phyloP scores from a whole-genome alignment of 768 basidiomycete genomes.

The Mycena sanguinolenta region DNA sequence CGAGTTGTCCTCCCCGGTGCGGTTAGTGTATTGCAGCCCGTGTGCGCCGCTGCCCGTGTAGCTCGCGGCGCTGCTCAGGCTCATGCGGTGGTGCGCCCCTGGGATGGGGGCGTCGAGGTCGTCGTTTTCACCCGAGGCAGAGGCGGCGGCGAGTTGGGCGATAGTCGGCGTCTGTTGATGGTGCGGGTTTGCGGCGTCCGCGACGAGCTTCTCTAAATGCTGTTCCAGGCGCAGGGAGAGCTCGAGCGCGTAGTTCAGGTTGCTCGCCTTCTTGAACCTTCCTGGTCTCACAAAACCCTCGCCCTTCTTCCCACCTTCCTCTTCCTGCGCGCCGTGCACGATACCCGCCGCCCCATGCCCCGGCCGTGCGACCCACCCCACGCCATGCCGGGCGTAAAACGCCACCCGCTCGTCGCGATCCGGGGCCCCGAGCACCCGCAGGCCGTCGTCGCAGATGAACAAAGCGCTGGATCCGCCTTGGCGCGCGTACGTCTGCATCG shows the following conservation, averaged over 20 bases:
- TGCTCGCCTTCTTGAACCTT: slow-evolving; percentile 97
- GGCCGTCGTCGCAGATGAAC: slow-evolving; percentile 85
- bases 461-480: slow-evolving; percentile 86
- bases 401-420: slow-evolving; percentile 74
- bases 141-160: too few species aligned
- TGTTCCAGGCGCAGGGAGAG: slow-evolving; percentile 73
- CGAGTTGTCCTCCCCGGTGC: slow-evolving; percentile 70
- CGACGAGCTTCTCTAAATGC: slow-evolving; percentile 61
- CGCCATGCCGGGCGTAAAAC: slow-evolving; percentile 80
- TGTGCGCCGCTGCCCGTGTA: slow-evolving; percentile 54
- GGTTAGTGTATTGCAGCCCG: slow-evolving; percentile 77
- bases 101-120: not conserved
- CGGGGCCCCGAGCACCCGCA: slow-evolving; percentile 66
- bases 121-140: too few species aligned
- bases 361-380: slow-evolving; percentile 87
- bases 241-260: slow-evolving; percentile 90
- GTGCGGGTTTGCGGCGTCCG: slow-evolving; percentile 15
- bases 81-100: slow-evolving; percentile 36
- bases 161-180: too few species aligned
- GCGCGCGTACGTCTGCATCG: slow-evolving; percentile 89
- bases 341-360: slow-evolving; percentile 74
- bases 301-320: too few species aligned
- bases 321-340: too few species aligned
- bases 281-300: too few species aligned
- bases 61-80: slow-evolving; percentile 40